phyloP scores from a whole-genome alignment of 257 asterid species.

The Solanum pinnatisectum region DNA sequence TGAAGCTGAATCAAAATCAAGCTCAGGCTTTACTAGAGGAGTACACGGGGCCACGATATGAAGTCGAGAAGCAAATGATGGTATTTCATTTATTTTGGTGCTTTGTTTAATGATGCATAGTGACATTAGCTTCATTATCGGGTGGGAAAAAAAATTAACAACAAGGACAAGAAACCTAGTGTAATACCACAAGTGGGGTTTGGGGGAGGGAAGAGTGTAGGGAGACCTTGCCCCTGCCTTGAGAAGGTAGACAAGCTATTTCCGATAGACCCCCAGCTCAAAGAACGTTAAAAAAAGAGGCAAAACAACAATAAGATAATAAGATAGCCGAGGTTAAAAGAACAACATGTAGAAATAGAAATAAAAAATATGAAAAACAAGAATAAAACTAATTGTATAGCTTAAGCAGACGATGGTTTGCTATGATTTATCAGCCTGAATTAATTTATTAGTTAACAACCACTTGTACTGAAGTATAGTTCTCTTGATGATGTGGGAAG shows the following conservation, averaged over 20 bases:
- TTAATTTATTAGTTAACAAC: background rate
- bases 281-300: background rate
- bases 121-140: background rate
- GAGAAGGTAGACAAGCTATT: background rate
- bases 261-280: background rate
- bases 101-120: background rate
- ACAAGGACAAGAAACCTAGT: background rate
- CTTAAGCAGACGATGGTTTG: background rate
- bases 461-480: background rate
- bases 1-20: conserved; percentile 59
- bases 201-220: background rate
- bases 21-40: conserved; percentile 47
- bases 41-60: conserved; percentile 69
- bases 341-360: background rate
- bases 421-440: background rate
- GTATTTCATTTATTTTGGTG: conserved; percentile 17
- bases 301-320: too few relatives aligned
- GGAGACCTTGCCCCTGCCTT: background rate
- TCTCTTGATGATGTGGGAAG: background rate
- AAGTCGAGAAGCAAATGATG: conserved; percentile 79
- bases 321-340: background rate
- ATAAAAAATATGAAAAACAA: background rate
- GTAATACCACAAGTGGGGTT: background rate
- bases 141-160: background rate
- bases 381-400: background rate